phyloP scores from a whole-genome alignment of 2,329 filamentous ascomycete species.

The Aspergillus niger region DNA sequence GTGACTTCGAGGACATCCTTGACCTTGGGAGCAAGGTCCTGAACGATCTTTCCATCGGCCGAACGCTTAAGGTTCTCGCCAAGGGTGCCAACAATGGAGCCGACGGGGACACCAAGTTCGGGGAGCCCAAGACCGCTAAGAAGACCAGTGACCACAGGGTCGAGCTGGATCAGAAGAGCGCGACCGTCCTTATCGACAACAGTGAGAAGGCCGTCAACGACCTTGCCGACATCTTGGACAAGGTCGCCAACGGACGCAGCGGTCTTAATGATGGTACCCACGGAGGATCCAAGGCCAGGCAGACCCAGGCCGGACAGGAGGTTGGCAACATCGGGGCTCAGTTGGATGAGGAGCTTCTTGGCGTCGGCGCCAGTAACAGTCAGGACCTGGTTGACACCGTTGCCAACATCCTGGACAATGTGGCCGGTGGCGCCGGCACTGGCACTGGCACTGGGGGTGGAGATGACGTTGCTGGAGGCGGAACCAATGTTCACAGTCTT shows the following conservation, averaged over 20 bases:
- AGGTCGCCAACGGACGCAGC: slow-evolving; percentile 31
- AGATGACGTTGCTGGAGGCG: slow-evolving; percentile 8
- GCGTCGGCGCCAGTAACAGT: slow-evolving; percentile 31
- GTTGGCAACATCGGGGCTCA: slow-evolving; percentile 32
- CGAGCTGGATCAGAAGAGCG: slow-evolving; percentile 35
- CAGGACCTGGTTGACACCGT: slow-evolving; percentile 32
- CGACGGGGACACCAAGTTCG: slow-evolving; percentile 30
- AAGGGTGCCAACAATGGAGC: slow-evolving; percentile 28
- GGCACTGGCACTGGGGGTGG: slow-evolving; percentile 9
- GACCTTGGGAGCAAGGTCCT: slow-evolving; percentile 29
- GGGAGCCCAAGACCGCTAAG: slow-evolving; percentile 34
- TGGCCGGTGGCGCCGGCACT: slow-evolving; percentile 25
- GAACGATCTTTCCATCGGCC: slow-evolving; percentile 27
- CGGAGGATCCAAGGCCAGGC: slow-evolving; percentile 25
- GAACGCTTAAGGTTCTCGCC: slow-evolving; percentile 34
- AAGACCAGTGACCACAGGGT: slow-evolving; percentile 29
- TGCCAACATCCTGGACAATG: slow-evolving; percentile 31
- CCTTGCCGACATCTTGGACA: slow-evolving; percentile 26
- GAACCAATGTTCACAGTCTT: slow-evolving; percentile 20
- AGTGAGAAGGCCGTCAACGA: slow-evolving; percentile 32
- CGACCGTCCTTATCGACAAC: slow-evolving; percentile 33
- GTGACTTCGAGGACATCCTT: slow-evolving; percentile 32
- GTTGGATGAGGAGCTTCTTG: slow-evolving; percentile 32
- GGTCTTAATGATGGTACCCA: slow-evolving; percentile 31
- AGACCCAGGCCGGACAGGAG: slow-evolving; percentile 35